Evolutionary conservation across 208 protist genomes (phyloP).

Genomic region (Trichomonas tenax): DNA sequence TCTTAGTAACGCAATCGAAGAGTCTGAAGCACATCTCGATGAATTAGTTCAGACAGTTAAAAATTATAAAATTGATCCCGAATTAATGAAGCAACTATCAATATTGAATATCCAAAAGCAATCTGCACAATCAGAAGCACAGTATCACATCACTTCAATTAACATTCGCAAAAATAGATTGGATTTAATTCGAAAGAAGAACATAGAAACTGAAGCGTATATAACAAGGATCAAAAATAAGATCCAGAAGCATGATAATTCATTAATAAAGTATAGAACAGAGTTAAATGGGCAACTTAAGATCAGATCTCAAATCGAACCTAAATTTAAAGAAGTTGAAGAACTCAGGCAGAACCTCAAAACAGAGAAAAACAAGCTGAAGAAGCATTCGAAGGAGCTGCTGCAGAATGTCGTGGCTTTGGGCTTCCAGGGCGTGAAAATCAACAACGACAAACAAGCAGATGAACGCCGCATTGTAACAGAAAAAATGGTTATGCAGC

Average conservation of each 20-base stretch:
- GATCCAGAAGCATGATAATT: background rate
- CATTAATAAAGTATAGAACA: background rate
- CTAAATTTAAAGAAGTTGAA: background rate
- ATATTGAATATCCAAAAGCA: background rate
- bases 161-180: background rate
- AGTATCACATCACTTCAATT: background rate
- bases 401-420: background rate
- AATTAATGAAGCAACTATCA: background rate
- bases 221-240: background rate
- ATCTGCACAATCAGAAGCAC: background rate
- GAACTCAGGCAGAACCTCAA: background rate
- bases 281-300: background rate
- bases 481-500: background rate
- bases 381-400: background rate
- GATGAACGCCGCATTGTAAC: background rate
- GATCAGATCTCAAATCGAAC: background rate
- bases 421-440: background rate
- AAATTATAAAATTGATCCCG: background rate
- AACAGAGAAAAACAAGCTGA: background rate
- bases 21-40: background rate
- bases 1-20: background rate
- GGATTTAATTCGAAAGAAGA: background rate
- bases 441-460: background rate
- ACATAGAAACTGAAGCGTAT: background rate
- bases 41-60: background rate